Base-by-base conservation (phyloP, 371 early-diverging fungal genomes). In the Mucor indicus region DNA sequence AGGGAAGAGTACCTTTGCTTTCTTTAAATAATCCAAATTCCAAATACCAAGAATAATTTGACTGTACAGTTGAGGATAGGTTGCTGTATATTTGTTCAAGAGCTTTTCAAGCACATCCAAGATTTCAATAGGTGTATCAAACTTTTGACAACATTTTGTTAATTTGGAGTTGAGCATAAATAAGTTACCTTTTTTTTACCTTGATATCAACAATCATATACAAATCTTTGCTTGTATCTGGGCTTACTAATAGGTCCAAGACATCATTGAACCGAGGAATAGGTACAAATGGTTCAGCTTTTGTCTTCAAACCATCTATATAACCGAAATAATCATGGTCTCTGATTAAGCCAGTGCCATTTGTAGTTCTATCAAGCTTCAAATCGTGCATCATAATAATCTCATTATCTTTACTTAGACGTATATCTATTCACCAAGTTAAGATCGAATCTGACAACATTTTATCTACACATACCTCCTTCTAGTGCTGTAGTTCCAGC, bases 161-260 rank as follows among this genome's bases (percentile, higher is more conserved):
- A 29, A 8, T 29, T 6, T 29, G 30, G 6, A 29, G 12, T 29
- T 8, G 8, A 33, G 15, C 6, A 33, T 15, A 13, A 15, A 4
- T 13, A 33, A 33, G 35, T 33, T 30, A 10, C n/a, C 11, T 15
- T 23, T 33, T 20, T 11, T 16, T 31, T 52, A 80, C 83, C 77
- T 83, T 84, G 59, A 85, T 83, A 53, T 85, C 86, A 35, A 85
- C 56, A 50, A 83, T 74, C 63, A 79, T 67, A 45, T 74, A 81
- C 2, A 53, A 43, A 8, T 47, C 58, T 25, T 64, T 60, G 27
- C 60, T 62, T 11, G 67, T 67, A 12, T 84, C 69, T 11, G 60
- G 55, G 12, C 59, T 63, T 3, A 72, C 62, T 38, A 85, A 50
- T 32, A 79, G 64, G 4, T 79, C 67, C 5, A 85, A 56, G 0